Evolutionary conservation across 2,329 filamentous ascomycete genomes (phyloP), one percentile per base, ranked within the genome.

Genomic region (Ophiostoma novo-ulmi): DNA sequence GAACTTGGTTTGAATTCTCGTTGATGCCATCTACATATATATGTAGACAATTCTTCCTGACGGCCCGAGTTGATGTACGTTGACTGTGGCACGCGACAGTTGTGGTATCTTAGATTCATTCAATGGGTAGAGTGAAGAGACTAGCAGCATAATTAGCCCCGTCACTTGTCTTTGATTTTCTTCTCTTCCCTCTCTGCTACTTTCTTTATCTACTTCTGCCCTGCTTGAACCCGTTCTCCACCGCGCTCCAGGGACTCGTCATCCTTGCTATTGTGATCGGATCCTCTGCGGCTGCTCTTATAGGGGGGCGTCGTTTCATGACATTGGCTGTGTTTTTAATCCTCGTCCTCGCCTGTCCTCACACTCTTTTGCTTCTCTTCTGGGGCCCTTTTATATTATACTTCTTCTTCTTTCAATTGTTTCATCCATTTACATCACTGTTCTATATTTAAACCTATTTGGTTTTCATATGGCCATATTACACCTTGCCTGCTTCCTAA

Each of bases 221-320:
- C 41, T 22, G n/a, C 48, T 22, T 14, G 7, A 58, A 13, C 26
- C n/a, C n/a, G 52, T 58, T 26, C 52, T 58, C 52, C 52, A 58
- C 52, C 52, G 52, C 13, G 52, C 26, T 58, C 52, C 52, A 58
- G 52, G 52, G 52, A 58, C 52, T 58, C 52, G 52, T 58, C 52
- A 58, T 58, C 52, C 52, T 58, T 22, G 10, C n/a, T 22, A n/a
- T 17, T 44, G 22, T 1, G 14, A 58, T 31, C 13, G 48, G 48
- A 58, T 58, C 52, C 52, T 58, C 52, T 58, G 52, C 52, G 52
- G 52, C 52, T 26, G 52, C 22, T 58, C 52, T 26, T n/a, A n/a
- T 58, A 58, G n/a, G 52, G 52, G 39, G 52, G 22, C 52, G 52
- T 58, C 52, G 52, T 58, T 14, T 58, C 52, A 58, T 58, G n/a